Percentiles rank a stretch among this genome's conserved stretches.
These are phyloP conservation scores for Pseudogymnoascus destructans DNA, from an alignment of 2,329 filamentous ascomycete genomes.

Conservation along the genomic window DNA sequence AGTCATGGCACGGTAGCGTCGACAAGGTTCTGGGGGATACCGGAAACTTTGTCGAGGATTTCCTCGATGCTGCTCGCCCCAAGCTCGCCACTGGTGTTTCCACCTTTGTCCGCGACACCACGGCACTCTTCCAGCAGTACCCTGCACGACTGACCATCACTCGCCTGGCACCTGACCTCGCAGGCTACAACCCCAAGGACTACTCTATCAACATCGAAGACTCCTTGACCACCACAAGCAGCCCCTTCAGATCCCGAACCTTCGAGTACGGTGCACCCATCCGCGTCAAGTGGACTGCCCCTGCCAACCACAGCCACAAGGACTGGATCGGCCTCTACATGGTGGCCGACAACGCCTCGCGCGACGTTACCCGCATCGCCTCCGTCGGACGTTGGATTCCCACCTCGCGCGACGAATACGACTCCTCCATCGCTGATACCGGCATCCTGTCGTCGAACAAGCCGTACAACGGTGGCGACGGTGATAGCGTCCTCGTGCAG, in stretches of 20 bases:
- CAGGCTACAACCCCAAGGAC: slow-evolving; percentile 63
- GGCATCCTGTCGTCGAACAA: slow-evolving; percentile 63
- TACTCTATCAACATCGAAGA: slow-evolving; percentile 69
- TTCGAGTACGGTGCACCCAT: slow-evolving; percentile 88
- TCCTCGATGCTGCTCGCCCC: slow-evolving; percentile 72
- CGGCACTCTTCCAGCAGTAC: slow-evolving; percentile 76
- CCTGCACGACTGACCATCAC: slow-evolving; percentile 77
- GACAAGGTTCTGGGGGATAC: slow-evolving; percentile 80
- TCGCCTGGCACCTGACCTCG: slow-evolving; percentile 63
- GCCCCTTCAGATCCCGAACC: slow-evolving; percentile 48
- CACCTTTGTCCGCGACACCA: slow-evolving; percentile 77
- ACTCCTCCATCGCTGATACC: slow-evolving; percentile 59
- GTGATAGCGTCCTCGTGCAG: slow-evolving; percentile 42
- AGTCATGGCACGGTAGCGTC: slow-evolving; percentile 72
- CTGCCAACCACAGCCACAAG: slow-evolving; percentile 71
- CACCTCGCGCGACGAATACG: slow-evolving; percentile 63
- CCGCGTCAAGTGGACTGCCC: slow-evolving; percentile 80
- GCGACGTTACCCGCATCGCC: slow-evolving; percentile 70
- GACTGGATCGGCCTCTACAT: slow-evolving; percentile 97
- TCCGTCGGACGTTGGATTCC: slow-evolving; percentile 85
- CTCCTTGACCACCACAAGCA: slow-evolving; percentile 36
- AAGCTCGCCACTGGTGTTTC: slow-evolving; percentile 78
- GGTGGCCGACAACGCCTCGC: slow-evolving; percentile 83
- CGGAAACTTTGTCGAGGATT: slow-evolving; percentile 78
- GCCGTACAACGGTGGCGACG: slow-evolving; percentile 33